phyloP scores from a whole-genome alignment of 257 asterid genomes.

The Solanum bukasovii region DNA sequence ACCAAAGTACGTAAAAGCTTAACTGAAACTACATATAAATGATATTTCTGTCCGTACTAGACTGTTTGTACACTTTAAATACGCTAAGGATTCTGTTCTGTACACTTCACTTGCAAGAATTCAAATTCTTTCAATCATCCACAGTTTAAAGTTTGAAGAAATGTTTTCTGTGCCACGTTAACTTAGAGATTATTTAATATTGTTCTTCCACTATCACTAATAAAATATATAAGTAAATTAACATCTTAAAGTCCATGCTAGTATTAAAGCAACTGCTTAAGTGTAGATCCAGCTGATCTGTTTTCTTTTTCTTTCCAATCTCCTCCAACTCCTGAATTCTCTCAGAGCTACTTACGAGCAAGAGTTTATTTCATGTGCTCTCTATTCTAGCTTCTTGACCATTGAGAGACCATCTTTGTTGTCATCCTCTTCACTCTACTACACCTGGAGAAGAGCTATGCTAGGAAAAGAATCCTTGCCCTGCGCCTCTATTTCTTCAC shows the following conservation, averaged over 20 bases:
- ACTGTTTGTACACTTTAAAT: not conserved
- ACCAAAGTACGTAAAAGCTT: not conserved
- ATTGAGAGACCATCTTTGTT: not conserved
- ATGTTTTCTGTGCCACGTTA: not conserved
- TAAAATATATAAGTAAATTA: not conserved
- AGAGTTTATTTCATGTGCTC: not conserved
- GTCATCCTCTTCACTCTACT: not conserved
- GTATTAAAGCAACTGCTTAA: not conserved
- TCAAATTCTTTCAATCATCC: not conserved
- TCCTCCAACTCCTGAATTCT: not conserved
- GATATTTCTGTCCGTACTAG: not conserved
- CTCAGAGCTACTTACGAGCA: not conserved
- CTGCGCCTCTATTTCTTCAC: not conserved
- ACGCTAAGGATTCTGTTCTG: not conserved
- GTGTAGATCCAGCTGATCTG: not conserved
- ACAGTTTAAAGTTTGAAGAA: not conserved
- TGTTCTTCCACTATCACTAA: not conserved
- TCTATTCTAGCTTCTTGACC: not conserved
- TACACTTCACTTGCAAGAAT: not conserved
- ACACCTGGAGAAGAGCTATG: not conserved
- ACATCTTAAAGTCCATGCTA: not conserved
- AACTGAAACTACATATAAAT: not conserved
- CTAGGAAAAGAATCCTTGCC: not conserved
- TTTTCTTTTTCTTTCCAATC: not conserved
- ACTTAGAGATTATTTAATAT: not conserved